Base-by-base conservation (phyloP, 2,329 filamentous ascomycete genomes). In the Diaporthe batatas region DNA sequence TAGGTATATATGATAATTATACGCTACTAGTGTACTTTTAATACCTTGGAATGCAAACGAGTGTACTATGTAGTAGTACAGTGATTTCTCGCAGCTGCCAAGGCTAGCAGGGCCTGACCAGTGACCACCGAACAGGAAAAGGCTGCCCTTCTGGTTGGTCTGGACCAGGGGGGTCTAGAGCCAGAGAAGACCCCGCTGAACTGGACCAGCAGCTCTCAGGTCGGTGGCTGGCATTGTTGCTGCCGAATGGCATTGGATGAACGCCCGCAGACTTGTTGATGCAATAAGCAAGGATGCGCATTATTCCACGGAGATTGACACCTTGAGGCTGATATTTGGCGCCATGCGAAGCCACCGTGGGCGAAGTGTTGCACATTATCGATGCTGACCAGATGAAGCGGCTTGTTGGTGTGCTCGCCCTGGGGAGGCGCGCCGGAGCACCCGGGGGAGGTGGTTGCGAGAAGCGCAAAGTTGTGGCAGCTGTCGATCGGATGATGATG, bases 241-340 rank as follows among this genome's bases (percentile, higher is more conserved):
- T 69, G 44, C 70, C 54, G 54, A 62, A 53, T 62, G 70, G 44
- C 59, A 55, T 72, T 55, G 42, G 53, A 72, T 54, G 70, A 47
- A 72, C 65, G n/a, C 23, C 62, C 42, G 32, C 44, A 51, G 51
- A 51, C 64, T 64, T 68, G 54, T 51, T 29, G 65, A 36, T 64
- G 54, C 34, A 42, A 65, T 65, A 34, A 51, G 55, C 71, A 72
- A 64, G 71, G 71, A 70, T 72, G 18, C 16, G 25, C 42, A 42
- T 62, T 69, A 62, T 32, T 29, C 18, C 34, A 67, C 23, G 64
- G 39, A 64, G 18, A 69, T 54, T 68, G 47, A 44, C 49, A 25
- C 21, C 29, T 72, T 23, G 71, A 72, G 71, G 47, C 71, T 69
- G 65, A 55, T 21, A 65, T 51, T 51, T 65, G 59, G 42, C 59